phyloP scores from a whole-genome alignment of 1,284 basidiomycete genomes.

The Agaricales sp. region DNA sequence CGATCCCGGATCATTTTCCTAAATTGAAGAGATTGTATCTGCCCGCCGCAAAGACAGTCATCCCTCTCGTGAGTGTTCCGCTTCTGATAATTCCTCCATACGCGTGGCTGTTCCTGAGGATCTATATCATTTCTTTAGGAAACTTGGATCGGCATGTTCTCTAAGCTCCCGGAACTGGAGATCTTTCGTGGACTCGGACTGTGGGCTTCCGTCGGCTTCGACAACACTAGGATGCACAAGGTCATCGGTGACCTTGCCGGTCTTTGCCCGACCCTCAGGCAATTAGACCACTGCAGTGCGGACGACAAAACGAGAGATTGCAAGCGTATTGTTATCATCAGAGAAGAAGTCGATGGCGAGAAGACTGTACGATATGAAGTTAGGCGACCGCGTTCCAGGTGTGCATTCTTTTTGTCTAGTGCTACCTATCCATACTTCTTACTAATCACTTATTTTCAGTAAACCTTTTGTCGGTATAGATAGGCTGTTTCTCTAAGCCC shows the following conservation, averaged over 20 bases:
- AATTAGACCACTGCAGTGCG: slow-evolving; percentile 28
- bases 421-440: no score
- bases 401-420: no score
- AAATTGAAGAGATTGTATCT: no score
- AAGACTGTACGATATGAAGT: slow-evolving; percentile 22
- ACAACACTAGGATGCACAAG: slow-evolving; percentile 25
- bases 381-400: slow-evolving; percentile 22
- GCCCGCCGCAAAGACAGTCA: no score
- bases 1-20: no score
- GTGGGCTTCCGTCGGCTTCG: slow-evolving; percentile 25
- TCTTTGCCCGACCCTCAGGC: slow-evolving; percentile 27
- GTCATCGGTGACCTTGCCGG: slow-evolving; percentile 27
- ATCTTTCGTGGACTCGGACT: slow-evolving; percentile 29
- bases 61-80: no score
- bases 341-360: slow-evolving; percentile 19
- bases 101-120: no score
- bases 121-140: slow-evolving; percentile 16
- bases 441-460: no score
- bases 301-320: slow-evolving; percentile 20
- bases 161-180: slow-evolving; percentile 27
- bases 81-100: no score
- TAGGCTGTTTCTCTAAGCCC: no score
- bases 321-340: slow-evolving; percentile 26
- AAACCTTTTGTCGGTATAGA: no score
- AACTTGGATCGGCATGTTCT: slow-evolving; percentile 26